A percentile compares a stretch with the other conserved stretches of the same genome.
phyloP scores from a whole-genome alignment of 2,329 filamentous ascomycete genomes.

The Dothiorella sarmentorum region DNA sequence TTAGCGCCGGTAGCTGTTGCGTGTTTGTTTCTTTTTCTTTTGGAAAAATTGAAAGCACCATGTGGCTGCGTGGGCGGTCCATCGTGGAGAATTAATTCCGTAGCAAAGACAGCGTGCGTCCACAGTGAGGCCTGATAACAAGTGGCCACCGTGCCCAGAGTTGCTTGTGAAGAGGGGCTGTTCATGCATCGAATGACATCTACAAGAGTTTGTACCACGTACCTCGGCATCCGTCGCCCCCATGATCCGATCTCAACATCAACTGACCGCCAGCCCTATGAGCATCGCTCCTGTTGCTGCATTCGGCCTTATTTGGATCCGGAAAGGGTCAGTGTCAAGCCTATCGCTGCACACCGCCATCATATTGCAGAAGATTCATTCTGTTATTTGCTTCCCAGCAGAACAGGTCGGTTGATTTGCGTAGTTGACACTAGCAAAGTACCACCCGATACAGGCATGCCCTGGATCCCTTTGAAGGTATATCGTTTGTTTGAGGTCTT shows the following conservation, averaged over 20 bases:
- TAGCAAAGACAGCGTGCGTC: neutral
- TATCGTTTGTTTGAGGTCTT: too few relatives aligned
- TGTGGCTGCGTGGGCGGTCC: neutral
- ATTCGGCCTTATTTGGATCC: neutral
- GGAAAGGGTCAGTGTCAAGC: too few relatives aligned
- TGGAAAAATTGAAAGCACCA: neutral
- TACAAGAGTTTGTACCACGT: neutral
- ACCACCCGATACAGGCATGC: too few relatives aligned
- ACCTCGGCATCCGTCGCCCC: neutral
- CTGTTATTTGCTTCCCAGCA: neutral
- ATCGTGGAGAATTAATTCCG: neutral
- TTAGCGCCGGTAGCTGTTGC: neutral
- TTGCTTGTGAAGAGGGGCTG: neutral
- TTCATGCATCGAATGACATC: neutral
- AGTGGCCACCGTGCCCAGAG: neutral
- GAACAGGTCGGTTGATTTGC: neutral
- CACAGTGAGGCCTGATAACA: neutral
- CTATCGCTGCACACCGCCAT: too few relatives aligned
- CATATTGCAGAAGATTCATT: conserved; percentile 2
- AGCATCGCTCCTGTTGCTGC: neutral
- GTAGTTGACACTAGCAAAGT: too few relatives aligned
- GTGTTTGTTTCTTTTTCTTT: neutral
- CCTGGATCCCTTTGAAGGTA: too few relatives aligned
- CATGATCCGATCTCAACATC: neutral
- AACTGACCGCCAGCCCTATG: neutral